Evolutionary conservation across 1,284 basidiomycete genomes (phyloP), one percentile per base, ranked within the genome.

Genomic region (Leccinum fallax): DNA sequence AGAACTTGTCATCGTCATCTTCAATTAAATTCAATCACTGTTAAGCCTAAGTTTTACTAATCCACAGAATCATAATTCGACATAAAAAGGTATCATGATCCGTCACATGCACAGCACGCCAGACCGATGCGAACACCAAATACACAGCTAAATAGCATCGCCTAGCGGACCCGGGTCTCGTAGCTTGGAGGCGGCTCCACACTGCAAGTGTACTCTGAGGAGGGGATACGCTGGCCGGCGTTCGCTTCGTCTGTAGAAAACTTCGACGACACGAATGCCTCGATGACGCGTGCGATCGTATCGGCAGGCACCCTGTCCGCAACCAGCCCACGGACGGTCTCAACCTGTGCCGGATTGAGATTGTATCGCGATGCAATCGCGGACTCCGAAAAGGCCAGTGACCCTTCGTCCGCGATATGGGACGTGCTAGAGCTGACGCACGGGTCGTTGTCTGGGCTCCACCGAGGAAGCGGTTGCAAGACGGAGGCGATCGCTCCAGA

Each of bases 181-280:
- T 69, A 69, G 40, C 70, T 69, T 5, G 68, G 67, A 5, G 68
- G 70, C 1, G 64, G 67, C 10, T 56, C 36, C 21, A 19, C 28
- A 10, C 69, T 69, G 32, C 32, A 1, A 15, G n/a, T 32, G 32
- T 32, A 32, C 32, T 32, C 52, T 15, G 24, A 21, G 9, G n/a
- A 3, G n/a, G 53, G 5, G 2, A n/a, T 19, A 19, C 2, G 3
- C 26, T 16, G 32, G 26, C 26, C 30, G 7, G 52, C 9, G 7
- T 28, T 21, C 21, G n/a, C 9, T 30, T 52, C 61, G 15, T n/a
- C 21, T 7, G 30, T 3, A 30, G 30, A 30, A 30, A 9, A 34
- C 32, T 11, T 34, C 11, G 32, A 34, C 11, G 53, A 26, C 19
- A 48, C 30, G 4, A 64, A 66, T 19, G 56, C 58, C 26, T 66